Conservation (phyloP, 2,329 filamentous ascomycete species). For the Pseudogymnoascus sp. region DNA sequence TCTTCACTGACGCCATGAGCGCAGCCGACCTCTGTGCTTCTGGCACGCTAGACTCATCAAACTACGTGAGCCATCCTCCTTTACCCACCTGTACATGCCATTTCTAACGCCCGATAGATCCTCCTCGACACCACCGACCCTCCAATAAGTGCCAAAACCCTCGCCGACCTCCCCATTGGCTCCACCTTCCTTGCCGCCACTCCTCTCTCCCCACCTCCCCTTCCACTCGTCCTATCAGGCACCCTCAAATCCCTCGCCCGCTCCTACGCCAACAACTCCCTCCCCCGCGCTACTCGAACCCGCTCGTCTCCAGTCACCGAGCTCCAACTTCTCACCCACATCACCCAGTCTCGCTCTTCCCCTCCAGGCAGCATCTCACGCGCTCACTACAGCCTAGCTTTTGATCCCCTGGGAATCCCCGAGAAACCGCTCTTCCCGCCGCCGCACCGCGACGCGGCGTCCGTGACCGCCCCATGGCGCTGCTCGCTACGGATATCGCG, state of each 20-base stretch:
- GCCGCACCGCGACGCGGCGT: conserved; percentile 55
- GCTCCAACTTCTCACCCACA: neutral
- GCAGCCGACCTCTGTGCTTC: conserved; percentile 52
- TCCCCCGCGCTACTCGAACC: neutral
- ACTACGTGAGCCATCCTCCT: neutral
- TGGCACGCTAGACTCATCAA: neutral
- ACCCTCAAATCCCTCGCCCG: conserved; percentile 1
- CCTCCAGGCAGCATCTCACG: conserved; percentile 33
- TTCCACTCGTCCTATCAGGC: neutral
- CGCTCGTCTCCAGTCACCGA: neutral
- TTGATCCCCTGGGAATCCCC: conserved; percentile 52
- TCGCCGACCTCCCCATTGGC: neutral
- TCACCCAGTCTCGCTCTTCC: neutral
- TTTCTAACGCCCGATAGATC: neutral
- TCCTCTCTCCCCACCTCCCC: neutral
- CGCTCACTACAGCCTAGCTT: conserved; percentile 50
- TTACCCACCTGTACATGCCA: too few relatives aligned
- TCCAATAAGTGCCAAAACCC: neutral
- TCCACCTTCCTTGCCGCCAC: neutral
- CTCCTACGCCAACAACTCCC: neutral
- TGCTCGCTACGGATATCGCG: conserved; percentile 71
- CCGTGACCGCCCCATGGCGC: conserved; percentile 63
- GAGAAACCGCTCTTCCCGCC: conserved; percentile 35
- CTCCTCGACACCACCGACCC: neutral
- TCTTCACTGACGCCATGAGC: conserved; percentile 55